Evolutionary conservation across 257 asterid species (phyloP).

Genomic region (Linderniella brevidens): DNA sequence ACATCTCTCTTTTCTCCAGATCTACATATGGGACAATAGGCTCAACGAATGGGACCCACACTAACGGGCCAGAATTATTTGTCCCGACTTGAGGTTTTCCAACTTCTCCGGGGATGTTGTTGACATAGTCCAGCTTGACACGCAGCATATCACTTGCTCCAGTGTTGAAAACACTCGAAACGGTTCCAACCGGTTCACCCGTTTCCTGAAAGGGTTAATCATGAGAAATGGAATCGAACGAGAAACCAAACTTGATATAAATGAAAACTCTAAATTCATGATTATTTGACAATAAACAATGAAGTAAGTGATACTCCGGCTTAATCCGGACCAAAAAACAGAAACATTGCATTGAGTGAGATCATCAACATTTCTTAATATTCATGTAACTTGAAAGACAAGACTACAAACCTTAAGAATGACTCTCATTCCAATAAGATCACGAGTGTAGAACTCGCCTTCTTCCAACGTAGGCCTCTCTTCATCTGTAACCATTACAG

Average conservation of each 20-base stretch:
- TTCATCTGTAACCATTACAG: constrained; percentile 56
- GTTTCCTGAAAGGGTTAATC: constrained; percentile 35
- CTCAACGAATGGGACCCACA: constrained; percentile 91
- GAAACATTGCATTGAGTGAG: background rate
- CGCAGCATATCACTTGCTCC: constrained; percentile 91
- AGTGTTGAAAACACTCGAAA: constrained; percentile 53
- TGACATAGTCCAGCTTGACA: constrained; percentile 47
- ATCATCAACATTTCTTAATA: background rate
- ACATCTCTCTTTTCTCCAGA: constrained; percentile 58
- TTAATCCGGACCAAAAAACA: background rate
- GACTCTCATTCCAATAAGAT: constrained; percentile 80
- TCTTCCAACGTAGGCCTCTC: constrained; percentile 77
- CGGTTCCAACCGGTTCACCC: constrained; percentile 62
- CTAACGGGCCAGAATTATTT: constrained; percentile 48
- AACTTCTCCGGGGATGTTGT: constrained; percentile 15
- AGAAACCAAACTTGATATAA: background rate
- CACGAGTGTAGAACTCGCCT: constrained; percentile 75
- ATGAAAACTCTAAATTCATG: background rate
- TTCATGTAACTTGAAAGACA: constrained; percentile 3
- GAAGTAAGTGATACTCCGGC: background rate
- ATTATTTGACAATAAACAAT: constrained; percentile 2
- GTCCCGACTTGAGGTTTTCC: constrained; percentile 19
- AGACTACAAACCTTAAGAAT: constrained; percentile 71
- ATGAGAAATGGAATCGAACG: constrained; percentile 1
- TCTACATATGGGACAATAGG: constrained; percentile 79